Evolutionary conservation across 108 stramenopile genomes (phyloP), one percentile per base, ranked within the genome.

Genomic region (Pseudonitzschia delicatissima): DNA sequence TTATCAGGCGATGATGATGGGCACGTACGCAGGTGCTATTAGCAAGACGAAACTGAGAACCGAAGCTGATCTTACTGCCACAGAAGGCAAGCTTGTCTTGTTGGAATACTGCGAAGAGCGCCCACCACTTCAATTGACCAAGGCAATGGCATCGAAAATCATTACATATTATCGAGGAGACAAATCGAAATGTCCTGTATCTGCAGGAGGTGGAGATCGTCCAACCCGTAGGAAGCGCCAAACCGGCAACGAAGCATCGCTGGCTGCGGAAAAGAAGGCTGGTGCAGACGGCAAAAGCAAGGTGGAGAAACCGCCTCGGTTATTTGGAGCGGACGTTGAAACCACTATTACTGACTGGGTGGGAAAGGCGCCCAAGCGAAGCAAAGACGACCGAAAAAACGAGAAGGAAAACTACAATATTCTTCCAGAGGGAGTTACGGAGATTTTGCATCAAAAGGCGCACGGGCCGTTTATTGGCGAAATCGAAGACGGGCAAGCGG

Each of bases 101-200:
- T 18, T 95, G n/a, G 90, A 95, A 67, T 92, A 92, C 57, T 78
- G 75, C 49, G 90, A 95, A 63, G 90, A 95, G 68, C 79, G 88
- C 9, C 94, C 94, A 12, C 91, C 87, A 11, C 64, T 95, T 13
- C 78, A 82, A 66, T 71, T 92, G 75, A 82, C 81, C 47, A 95
- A 91, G 64, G 94, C 91, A 0, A 90, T 90, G 85, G 82, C 86
- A 1, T 78, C 75, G 51, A 87, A 88, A 65, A 91, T 95, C 52
- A 86, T 95, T 1, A 95, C 91, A 63, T 95, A 91, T 57, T 95
- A 89, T 50, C 84, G 91, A 27, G 94, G 94, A 20, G 94, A 95
- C 73, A 83, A 85, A 57, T 58, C 87, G 21, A 74, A 72, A 29
- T 92, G 90, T 69, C 94, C 94, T 8, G 81, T 95, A 1, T 86